Evolutionary conservation across 306 rosid genomes (phyloP), one percentile per base, ranked within the genome.

Genomic region (Sesbania bispinosa): DNA sequence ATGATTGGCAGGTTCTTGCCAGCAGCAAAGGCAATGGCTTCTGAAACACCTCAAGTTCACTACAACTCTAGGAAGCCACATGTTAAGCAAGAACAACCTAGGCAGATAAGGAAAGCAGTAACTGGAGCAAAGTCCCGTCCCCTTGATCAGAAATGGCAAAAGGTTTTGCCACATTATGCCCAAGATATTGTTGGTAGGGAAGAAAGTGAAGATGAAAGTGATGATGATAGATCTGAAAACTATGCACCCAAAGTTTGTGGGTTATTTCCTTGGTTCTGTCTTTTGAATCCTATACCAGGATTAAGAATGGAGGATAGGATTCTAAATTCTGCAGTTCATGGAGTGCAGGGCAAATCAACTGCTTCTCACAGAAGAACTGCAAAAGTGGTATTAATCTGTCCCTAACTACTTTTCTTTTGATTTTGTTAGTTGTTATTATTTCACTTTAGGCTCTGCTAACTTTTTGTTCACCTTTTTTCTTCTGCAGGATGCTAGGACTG

Each of bases 21-120:
- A 50, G 98, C 98, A 35, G 97, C 98, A 18, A 90, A 90, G 82
- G 98, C 96, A 69, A 84, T 94, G 89, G 97, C 92, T 76, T 85
- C 90, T 35, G 97, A 83, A 55, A 80, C 86, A 10, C 87, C 88
- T 72, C 94, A 52, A 39, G 3, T 53, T 42, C 81, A 80, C 27
- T 81, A 84, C 66, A 30, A 82, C 62, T 57, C 81, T 26, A 88
- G 83, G 83, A 93, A 87, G 85, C 85, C 83, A 24, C 63, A 21
- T 42, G 74, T 69, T 60, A 69, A 35, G 14, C 58, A 42, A 27
- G 89, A 90, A 69, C 90, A 85, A 39, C 85, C 79, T 5, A 82
- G 81, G 67, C 85, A 47, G 51, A 24, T 73, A 35, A 79, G 68
- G 74, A 79, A 76, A 80, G 78, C 55, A 45, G 81, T 39, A 2